Conservation (phyloP, 371 early-diverging fungal genomes). For the Choanephora cucurbitarum region DNA sequence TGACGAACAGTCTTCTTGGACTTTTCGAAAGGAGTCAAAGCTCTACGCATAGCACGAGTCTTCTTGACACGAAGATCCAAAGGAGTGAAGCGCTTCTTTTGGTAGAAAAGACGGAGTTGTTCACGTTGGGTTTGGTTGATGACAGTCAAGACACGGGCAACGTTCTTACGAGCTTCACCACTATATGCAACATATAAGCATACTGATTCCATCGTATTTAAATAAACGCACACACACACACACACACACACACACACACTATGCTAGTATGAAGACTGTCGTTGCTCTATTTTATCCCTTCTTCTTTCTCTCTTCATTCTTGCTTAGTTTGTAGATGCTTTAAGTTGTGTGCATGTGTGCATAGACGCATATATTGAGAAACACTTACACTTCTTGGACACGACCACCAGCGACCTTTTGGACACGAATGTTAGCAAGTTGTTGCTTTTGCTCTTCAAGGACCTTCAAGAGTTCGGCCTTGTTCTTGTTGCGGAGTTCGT, state of each 20-base stretch:
- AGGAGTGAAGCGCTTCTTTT: conserved; percentile 90
- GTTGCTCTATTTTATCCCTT: too few species aligned
- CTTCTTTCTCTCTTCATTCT: not conserved
- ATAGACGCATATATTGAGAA: too few species aligned
- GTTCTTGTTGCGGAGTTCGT: conserved; percentile 89
- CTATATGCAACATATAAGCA: conserved; percentile 31
- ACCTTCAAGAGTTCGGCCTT: conserved; percentile 88
- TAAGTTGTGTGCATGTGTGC: too few species aligned
- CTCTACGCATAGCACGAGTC: conserved; percentile 97
- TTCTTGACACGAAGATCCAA: conserved; percentile 95
- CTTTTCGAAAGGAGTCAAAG: conserved; percentile 79
- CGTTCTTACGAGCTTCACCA: conserved; percentile 85
- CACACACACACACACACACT: too few species aligned
- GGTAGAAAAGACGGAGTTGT: conserved; percentile 81
- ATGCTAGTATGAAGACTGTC: too few species aligned
- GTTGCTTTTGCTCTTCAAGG: conserved; percentile 91
- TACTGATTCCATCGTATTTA: too few species aligned
- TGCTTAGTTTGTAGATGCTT: too few species aligned
- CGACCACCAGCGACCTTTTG: conserved; percentile 88
- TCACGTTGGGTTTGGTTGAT: conserved; percentile 90
- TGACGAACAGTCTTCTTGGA: conserved; percentile 75
- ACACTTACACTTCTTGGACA: conserved; percentile 79
- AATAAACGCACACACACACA: not conserved
- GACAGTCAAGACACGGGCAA: conserved; percentile 94
- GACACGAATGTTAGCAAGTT: conserved; percentile 88